These are phyloP conservation scores for Coriolopsis trogii DNA, from an alignment of 1,284 basidiomycete species.

Conservation along the genomic window DNA sequence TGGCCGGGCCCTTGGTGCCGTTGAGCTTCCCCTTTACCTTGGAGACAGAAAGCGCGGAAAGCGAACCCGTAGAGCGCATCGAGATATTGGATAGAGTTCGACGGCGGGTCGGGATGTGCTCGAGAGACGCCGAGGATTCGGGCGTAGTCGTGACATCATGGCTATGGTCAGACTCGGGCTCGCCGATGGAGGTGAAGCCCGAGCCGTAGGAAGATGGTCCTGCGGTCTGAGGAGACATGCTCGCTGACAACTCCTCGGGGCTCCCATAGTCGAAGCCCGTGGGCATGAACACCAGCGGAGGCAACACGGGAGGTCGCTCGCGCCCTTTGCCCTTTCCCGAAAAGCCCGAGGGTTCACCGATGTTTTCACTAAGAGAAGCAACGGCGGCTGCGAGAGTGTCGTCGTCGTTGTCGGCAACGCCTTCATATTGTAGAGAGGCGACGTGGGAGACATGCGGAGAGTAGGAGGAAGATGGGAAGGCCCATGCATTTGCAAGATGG, in stretches of 20 bases:
- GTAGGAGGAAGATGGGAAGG: slow-evolving; percentile 12
- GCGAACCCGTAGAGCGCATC: slow-evolving; percentile 44
- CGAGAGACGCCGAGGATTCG: slow-evolving; percentile 16
- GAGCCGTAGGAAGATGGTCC: slow-evolving; percentile 62
- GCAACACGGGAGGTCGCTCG: slow-evolving; percentile 61
- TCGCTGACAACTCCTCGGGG: slow-evolving; percentile 43
- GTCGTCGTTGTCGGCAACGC: too few relatives aligned
- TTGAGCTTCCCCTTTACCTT: slow-evolving; percentile 51
- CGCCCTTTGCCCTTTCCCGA: slow-evolving; percentile 54
- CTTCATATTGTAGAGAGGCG: too few relatives aligned
- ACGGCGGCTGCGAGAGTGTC: slow-evolving; percentile 6
- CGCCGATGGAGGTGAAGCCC: slow-evolving; percentile 25
- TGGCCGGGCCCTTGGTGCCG: slow-evolving; percentile 46
- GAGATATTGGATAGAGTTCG: slow-evolving; percentile 63
- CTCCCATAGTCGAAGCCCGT: slow-evolving; percentile 50
- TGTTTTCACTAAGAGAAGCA: slow-evolving; percentile 20
- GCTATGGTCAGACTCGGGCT: slow-evolving; percentile 25
- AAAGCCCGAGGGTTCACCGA: slow-evolving; percentile 23
- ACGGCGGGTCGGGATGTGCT: slow-evolving; percentile 44
- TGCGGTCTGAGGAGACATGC: slow-evolving; percentile 36
- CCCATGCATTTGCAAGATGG: slow-evolving; percentile 6
- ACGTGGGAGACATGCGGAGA: slow-evolving; percentile 2
- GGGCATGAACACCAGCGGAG: slow-evolving; percentile 62
- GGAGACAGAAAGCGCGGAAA: slow-evolving; percentile 47
- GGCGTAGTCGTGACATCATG: slow-evolving; percentile 18